Base-by-base conservation (phyloP, 495 filamentous ascomycete species). In the Podospora bellae-mahoneyi region DNA sequence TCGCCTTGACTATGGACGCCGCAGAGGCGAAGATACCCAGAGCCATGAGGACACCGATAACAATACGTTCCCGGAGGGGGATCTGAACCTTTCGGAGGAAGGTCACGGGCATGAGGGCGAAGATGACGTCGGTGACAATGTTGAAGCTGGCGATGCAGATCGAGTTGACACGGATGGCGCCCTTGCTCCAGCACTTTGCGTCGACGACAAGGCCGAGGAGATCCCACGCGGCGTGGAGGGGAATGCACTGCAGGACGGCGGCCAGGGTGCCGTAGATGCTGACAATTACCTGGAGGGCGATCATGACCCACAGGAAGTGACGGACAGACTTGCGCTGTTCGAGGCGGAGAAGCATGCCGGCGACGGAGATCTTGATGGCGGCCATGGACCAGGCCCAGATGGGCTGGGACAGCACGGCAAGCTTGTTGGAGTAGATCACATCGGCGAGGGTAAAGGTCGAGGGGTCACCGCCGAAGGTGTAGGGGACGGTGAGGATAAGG, bases 371-470 rank as follows among this genome's bases (percentile, higher is more conserved):
- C 55, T 71, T 71, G 66, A 68, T 68, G 66, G 62, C 30, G 5
- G 69, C 60, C 69, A 71, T 71, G 59, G 69, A 68, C 69, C 66
- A 68, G 4, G 69, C 69, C 69, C 69, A 71, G 53, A 71, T 48
- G 4, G 69, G 69, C 54, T 71, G 69, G 26, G 69, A 68, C 16
- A 71, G n/a, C 57, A 68, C 32, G 59, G 69, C 69, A 59, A 62
- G 60, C 58, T 64, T 62, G 66, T 71, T 68, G 60, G 62, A 48
- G 55, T 68, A 59, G 32, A 71, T 71, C 32, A 71, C 69, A 19
- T 68, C 66, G 16, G 53, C 23, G 30, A 71, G 58, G 18, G 59
- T 71, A 59, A 68, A 66, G 5, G 27, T 48, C 5, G 27, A 6
- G 27, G 62, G 66, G 63, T 64, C 61, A 53, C 59, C 64, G 55